These are phyloP conservation scores for Diaporthe amygdali DNA, from an alignment of 2,329 filamentous ascomycete species.

Conservation along the genomic window DNA sequence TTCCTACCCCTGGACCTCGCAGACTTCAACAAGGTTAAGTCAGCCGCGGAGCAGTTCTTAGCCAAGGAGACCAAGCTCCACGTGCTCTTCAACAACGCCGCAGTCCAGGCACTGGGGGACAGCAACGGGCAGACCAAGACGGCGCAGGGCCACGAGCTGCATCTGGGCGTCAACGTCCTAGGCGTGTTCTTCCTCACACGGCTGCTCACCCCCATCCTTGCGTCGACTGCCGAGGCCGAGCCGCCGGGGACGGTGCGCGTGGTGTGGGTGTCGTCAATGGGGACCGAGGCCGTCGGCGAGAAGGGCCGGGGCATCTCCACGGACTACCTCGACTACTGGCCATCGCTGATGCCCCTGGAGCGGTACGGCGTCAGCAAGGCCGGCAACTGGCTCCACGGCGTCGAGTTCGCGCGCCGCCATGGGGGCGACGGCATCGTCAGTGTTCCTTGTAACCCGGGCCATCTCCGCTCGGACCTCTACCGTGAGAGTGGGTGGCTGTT, in stretches of 20 bases:
- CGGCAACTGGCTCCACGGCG: slow-evolving; percentile 29
- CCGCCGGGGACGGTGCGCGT: slow-evolving; percentile 28
- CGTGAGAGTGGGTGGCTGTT: slow-evolving; percentile 10
- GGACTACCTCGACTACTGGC: slow-evolving; percentile 12
- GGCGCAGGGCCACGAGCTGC: slow-evolving; percentile 30
- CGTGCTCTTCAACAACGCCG: slow-evolving; percentile 32
- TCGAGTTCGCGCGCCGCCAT: slow-evolving; percentile 31
- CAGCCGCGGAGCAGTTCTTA: slow-evolving; percentile 25
- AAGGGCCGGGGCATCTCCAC: background rate
- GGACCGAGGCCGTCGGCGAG: slow-evolving; percentile 9
- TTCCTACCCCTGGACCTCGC: slow-evolving; percentile 29
- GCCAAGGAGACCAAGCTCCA: slow-evolving; percentile 24
- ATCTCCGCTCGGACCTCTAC: slow-evolving; percentile 31
- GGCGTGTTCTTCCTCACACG: slow-evolving; percentile 28
- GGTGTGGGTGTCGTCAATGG: slow-evolving; percentile 29
- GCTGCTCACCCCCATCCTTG: slow-evolving; percentile 14
- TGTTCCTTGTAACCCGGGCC: slow-evolving; percentile 34
- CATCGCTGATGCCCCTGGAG: background rate
- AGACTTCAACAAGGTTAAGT: slow-evolving; percentile 27
- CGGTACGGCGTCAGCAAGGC: slow-evolving; percentile 34
- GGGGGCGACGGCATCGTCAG: slow-evolving; percentile 31
- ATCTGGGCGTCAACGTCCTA: slow-evolving; percentile 30
- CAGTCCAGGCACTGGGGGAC: slow-evolving; percentile 27
- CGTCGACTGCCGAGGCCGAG: background rate
- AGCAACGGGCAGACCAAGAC: slow-evolving; percentile 15